Evolutionary conservation across 345 rosid species (phyloP).

Genomic region (Syzygium grande): DNA sequence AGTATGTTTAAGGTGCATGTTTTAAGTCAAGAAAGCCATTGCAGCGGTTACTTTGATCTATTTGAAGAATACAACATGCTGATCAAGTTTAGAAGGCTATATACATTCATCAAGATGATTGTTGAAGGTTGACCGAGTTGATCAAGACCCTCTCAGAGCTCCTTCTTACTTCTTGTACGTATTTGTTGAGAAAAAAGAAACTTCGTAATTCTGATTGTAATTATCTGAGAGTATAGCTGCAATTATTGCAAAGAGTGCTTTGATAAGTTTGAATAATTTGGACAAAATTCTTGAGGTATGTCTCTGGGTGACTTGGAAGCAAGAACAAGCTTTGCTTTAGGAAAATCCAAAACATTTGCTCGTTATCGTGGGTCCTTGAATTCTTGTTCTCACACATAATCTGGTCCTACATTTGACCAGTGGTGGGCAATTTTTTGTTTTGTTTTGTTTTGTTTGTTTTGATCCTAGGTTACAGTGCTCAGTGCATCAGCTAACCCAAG

Average conservation of each 20-base stretch:
- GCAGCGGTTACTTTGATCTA: too few species aligned
- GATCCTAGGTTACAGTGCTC: not conserved
- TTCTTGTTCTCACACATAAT: not conserved
- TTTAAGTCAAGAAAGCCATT: too few species aligned
- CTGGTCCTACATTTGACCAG: not conserved
- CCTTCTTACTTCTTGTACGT: not conserved
- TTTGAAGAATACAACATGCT: too few species aligned
- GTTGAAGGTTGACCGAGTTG: not conserved
- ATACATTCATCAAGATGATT: not conserved
- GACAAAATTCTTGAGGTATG: not conserved
- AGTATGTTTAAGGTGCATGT: not conserved
- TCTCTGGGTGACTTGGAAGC: not conserved
- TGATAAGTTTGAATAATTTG: not conserved
- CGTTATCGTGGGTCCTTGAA: not conserved
- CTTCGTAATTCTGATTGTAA: not conserved
- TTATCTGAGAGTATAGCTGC: not conserved
- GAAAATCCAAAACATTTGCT: not conserved
- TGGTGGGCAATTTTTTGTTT: not conserved
- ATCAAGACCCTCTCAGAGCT: not conserved
- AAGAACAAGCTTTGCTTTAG: not conserved
- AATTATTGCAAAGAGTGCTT: not conserved
- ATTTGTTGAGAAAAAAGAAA: not conserved
- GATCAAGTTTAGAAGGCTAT: too few species aligned
- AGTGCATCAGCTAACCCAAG: not conserved
- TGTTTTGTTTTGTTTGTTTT: not conserved